A percentile compares a stretch with the other conserved stretches of the same genome.
phyloP scores from a whole-genome alignment of 371 early-diverging fungal species.

The Rhizomucor pusillus region DNA sequence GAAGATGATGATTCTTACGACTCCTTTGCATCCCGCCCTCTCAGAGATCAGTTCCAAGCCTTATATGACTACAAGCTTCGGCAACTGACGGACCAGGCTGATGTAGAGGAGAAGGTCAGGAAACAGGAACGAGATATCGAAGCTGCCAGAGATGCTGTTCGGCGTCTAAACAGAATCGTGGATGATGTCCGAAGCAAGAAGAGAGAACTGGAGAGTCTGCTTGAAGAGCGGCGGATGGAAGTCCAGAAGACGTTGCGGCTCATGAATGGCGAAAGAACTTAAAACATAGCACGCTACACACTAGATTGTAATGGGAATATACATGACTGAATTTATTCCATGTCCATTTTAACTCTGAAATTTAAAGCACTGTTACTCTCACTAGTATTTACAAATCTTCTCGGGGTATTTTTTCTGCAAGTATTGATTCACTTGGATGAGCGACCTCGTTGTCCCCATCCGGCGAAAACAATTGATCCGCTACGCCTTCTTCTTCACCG shows the following conservation, averaged over 20 bases:
- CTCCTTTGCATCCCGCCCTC: slow-evolving; percentile 41
- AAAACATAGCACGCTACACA: neutral
- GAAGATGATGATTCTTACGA: slow-evolving; percentile 24
- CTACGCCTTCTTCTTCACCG: slow-evolving; percentile 5
- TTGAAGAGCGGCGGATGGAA: slow-evolving; percentile 29
- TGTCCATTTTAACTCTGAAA: no score
- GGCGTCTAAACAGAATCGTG: slow-evolving; percentile 41
- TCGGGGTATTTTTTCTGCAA: slow-evolving; percentile 10
- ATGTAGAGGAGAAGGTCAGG: slow-evolving; percentile 43
- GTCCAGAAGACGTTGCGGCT: slow-evolving; percentile 27
- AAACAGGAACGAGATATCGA: slow-evolving; percentile 52
- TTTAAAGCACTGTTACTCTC: no score
- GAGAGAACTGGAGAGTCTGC: slow-evolving; percentile 37
- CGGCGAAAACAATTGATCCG: slow-evolving; percentile 47
- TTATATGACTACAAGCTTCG: slow-evolving; percentile 49
- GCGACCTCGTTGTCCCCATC: slow-evolving; percentile 65
- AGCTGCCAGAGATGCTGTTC: slow-evolving; percentile 48
- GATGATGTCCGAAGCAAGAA: slow-evolving; percentile 48
- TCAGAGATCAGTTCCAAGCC: slow-evolving; percentile 49
- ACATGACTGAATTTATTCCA: no score
- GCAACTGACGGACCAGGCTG: slow-evolving; percentile 47
- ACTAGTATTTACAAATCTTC: no score
- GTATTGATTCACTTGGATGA: slow-evolving; percentile 43
- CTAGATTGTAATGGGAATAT: no score
- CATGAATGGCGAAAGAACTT: slow-evolving; percentile 15